Conservation (phyloP, 371 early-diverging fungal species). For the Cokeromyces recurvatus region DNA sequence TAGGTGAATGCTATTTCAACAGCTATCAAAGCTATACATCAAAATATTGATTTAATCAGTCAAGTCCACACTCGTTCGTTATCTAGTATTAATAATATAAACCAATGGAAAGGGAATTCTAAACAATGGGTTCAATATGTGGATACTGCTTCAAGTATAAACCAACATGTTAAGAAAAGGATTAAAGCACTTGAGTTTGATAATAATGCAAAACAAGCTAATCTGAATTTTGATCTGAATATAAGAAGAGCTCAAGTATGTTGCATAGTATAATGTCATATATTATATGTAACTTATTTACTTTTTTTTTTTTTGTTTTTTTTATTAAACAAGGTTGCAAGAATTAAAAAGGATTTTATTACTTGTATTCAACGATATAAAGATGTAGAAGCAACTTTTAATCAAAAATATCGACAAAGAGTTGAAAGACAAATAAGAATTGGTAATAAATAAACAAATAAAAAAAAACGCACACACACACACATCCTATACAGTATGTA, state of each 20-base stretch:
- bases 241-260: constrained; percentile 29
- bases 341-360: constrained; percentile 76
- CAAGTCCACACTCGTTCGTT: constrained; percentile 58
- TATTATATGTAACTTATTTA: not conserved
- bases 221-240: constrained; percentile 22
- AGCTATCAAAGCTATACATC: constrained; percentile 50
- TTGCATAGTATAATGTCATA: too few species aligned
- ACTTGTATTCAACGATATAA: constrained; percentile 81
- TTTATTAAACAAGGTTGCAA: constrained; percentile 49
- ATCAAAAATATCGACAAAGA: constrained; percentile 78
- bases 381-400: constrained; percentile 73
- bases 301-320: not conserved
- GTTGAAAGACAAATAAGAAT: constrained; percentile 84
- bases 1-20: constrained; percentile 59
- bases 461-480: too few species aligned
- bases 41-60: constrained; percentile 55
- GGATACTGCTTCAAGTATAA: constrained; percentile 51
- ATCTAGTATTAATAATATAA: constrained; percentile 59
- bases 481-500: not conserved
- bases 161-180: constrained; percentile 49
- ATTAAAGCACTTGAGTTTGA: constrained; percentile 44
- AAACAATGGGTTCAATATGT: constrained; percentile 60
- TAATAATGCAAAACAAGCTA: constrained; percentile 17
- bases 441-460: constrained; percentile 40
- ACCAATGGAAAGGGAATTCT: constrained; percentile 47